Evolutionary conservation across 768 basidiomycete genomes (phyloP).

Genomic region (Lyophyllum atratum): DNA sequence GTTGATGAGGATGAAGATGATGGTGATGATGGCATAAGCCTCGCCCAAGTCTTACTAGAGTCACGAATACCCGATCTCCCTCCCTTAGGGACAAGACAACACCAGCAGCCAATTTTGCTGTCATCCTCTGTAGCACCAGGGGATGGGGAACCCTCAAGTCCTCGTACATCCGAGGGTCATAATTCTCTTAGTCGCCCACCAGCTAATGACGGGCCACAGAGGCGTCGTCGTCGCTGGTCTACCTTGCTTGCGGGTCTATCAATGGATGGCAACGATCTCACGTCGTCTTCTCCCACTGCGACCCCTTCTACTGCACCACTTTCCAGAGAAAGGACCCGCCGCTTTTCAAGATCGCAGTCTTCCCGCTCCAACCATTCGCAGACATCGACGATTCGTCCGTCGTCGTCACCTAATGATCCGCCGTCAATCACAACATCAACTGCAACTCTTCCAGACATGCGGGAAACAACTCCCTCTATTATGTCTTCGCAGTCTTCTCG

Average conservation of each 20-base stretch:
- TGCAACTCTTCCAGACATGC: conserved; percentile 22
- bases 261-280: conserved; percentile 25
- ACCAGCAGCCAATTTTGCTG: conserved; percentile 72
- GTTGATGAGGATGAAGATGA: conserved; percentile 65
- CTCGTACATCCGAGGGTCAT: conserved; percentile 48
- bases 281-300: conserved; percentile 16
- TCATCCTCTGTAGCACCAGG: conserved; percentile 38
- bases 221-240: conserved; percentile 73
- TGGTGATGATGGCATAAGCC: conserved; percentile 65
- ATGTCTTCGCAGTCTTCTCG: conserved; percentile 39
- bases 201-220: conserved; percentile 34
- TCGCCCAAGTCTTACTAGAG: conserved; percentile 75
- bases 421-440: conserved; percentile 22
- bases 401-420: conserved; percentile 26
- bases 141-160: conserved; percentile 49
- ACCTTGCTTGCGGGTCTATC: conserved; percentile 45
- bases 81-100: conserved; percentile 62
- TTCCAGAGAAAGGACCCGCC: conserved; percentile 25
- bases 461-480: conserved; percentile 25
- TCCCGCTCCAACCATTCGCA: conserved; percentile 39
- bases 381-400: conserved; percentile 26
- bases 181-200: conserved; percentile 29
- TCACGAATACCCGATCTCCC: conserved; percentile 77
- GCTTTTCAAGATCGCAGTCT: conserved; percentile 41
- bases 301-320: conserved; percentile 27